Base-by-base conservation (phyloP, 805 yeast species). In the Myxozyma neglecta region DNA sequence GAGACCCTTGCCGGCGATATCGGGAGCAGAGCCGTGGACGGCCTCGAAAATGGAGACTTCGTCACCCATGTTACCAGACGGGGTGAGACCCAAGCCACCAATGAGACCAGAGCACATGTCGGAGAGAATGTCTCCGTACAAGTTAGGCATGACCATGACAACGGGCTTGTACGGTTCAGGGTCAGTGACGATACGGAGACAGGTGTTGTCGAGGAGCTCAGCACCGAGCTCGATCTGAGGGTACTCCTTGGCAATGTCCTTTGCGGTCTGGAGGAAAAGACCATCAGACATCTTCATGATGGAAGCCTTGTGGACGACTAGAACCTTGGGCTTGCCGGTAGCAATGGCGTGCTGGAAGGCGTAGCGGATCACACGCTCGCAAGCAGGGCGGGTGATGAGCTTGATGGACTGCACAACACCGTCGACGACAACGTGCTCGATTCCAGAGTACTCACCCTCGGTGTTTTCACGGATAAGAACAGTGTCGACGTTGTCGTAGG, bases 11-110 rank as follows among this genome's bases (percentile, higher is more conserved):
- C 99, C 99, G 66, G 98, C 98, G 74, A 94, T 94, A 78, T 94
- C 99, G 71, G 99, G 99, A 67, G 99, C 99, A 61, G 98, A 92
- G 77, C 99, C 99, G 79, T 94, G 99, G 74, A 94, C 99, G 68
- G 99, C 99, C 85, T 94, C 99, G 77, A 94, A 94, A 76, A 94
- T 93, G 60, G 97, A 90, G 67, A 93, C 96, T 77, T 89, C 87
- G 83, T 90, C 90, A 82, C 99, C 99, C 92, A 94, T 94, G 86
- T 94, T 94, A 77, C 97, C 99, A 64, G 97, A 90, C 70, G 99
- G 99, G 65, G 99, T 94, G 77, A 94, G 85, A 80, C 99, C 99
- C 74, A 93, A 85, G 75, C 99, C 98, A 77, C 99, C 99, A 70
- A 96, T 96, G 74, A 94, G 83, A 80, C 99, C 99, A 62, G 97